Evolutionary conservation across 2,329 filamentous ascomycete species (phyloP).

Genomic region (Tolypocladium album): DNA sequence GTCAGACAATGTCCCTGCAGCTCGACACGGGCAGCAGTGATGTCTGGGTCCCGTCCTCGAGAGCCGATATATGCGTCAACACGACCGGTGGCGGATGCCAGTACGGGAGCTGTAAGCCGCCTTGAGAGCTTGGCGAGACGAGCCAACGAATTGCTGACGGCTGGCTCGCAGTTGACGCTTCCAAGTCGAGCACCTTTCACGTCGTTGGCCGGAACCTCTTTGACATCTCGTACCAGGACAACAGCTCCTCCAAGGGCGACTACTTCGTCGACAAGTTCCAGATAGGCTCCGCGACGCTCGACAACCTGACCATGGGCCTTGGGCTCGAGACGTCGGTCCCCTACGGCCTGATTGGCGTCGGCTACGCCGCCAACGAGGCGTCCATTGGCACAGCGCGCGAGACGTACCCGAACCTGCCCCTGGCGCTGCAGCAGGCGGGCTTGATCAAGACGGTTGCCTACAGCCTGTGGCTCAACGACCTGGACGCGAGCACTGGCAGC

Average conservation of each 20-base stretch:
- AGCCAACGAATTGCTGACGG: slow-evolving; percentile 8
- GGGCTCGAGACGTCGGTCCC: slow-evolving; percentile 41
- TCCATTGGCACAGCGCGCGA: slow-evolving; percentile 14
- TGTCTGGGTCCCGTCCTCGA: slow-evolving; percentile 43
- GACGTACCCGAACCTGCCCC: slow-evolving; percentile 49
- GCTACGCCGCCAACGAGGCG: slow-evolving; percentile 46
- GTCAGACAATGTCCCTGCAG: slow-evolving; percentile 45
- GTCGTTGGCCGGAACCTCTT: slow-evolving; percentile 34
- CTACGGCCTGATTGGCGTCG: slow-evolving; percentile 50
- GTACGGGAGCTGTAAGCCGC: slow-evolving; percentile 32
- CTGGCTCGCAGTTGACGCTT: slow-evolving; percentile 29
- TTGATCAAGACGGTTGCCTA: slow-evolving; percentile 58
- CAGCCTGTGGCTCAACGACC: slow-evolving; percentile 57
- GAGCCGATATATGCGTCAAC: slow-evolving; percentile 26
- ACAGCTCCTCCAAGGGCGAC: slow-evolving; percentile 43
- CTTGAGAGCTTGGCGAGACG: slow-evolving; percentile 9
- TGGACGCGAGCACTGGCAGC: slow-evolving; percentile 51
- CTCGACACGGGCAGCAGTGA: slow-evolving; percentile 58
- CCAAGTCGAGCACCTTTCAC: slow-evolving; percentile 34
- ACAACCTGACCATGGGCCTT: slow-evolving; percentile 48
- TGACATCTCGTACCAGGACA: slow-evolving; percentile 51
- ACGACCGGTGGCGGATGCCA: slow-evolving; percentile 21
- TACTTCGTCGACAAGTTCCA: slow-evolving; percentile 48
- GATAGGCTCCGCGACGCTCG: slow-evolving; percentile 40
- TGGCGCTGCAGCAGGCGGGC: slow-evolving; percentile 51